phyloP scores from a whole-genome alignment of 768 basidiomycete genomes.

The Tubosaeta sp. region DNA sequence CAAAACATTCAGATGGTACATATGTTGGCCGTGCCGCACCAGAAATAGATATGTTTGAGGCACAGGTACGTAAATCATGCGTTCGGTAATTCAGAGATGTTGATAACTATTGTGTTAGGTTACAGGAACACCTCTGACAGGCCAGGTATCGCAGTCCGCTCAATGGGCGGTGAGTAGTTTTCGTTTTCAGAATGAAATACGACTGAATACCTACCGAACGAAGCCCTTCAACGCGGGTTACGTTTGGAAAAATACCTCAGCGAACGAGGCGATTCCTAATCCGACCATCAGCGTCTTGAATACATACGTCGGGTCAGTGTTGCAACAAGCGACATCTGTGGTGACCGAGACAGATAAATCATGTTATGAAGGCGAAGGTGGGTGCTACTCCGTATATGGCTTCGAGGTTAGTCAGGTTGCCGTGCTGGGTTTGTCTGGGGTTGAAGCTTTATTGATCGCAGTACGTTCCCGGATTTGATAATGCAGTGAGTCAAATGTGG shows the following conservation, averaged over 20 bases:
- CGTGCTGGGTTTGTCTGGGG: background rate
- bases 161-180: constrained; percentile 68
- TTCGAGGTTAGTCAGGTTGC: constrained; percentile 53
- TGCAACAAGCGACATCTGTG: constrained; percentile 78
- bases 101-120: constrained; percentile 35
- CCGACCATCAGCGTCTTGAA: constrained; percentile 54
- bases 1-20: constrained; percentile 64
- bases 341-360: constrained; percentile 60
- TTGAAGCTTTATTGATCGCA: constrained; percentile 2
- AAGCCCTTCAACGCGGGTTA: constrained; percentile 79
- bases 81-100: constrained; percentile 1
- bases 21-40: constrained; percentile 82
- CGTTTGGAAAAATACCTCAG: constrained; percentile 56
- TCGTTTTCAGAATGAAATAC: background rate
- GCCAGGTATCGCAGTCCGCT: constrained; percentile 76
- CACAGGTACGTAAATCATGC: constrained; percentile 40
- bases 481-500: constrained; percentile 43
- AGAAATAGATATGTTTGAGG: constrained; percentile 90
- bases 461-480: constrained; percentile 57
- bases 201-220: background rate
- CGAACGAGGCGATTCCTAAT: constrained; percentile 57
- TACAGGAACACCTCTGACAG: constrained; percentile 39
- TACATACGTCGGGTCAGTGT: constrained; percentile 60
- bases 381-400: constrained; percentile 73
- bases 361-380: constrained; percentile 62